These are phyloP conservation scores for Penicillium sp. DNA, from an alignment of 2,329 filamentous ascomycete species.

Conservation along the genomic window DNA sequence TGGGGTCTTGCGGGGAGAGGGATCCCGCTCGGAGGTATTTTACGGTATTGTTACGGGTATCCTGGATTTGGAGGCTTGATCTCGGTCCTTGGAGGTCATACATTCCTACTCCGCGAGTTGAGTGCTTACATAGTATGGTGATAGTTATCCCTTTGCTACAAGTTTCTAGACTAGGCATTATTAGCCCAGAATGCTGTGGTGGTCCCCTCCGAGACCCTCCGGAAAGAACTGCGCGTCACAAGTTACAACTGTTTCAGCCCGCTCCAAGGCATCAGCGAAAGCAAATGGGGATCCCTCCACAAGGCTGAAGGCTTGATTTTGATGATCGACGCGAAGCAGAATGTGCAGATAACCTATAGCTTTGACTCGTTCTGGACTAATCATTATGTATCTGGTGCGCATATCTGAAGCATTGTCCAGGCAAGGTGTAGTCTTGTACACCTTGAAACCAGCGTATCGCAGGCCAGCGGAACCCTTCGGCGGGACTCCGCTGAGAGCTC, in stretches of 20 bases:
- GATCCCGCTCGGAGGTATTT: conserved; percentile 11
- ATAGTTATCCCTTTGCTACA: not conserved
- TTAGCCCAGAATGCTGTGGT: not conserved
- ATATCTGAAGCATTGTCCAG: not conserved
- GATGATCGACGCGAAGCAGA: conserved; percentile 1
- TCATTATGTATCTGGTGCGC: not conserved
- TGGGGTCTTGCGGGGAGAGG: not conserved
- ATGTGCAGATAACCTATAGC: not conserved
- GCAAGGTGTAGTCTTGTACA: conserved; percentile 1
- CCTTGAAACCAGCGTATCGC: not conserved
- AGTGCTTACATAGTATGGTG: no score
- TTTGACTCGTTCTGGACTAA: not conserved
- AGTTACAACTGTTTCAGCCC: conserved; percentile 10
- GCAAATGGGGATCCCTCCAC: conserved; percentile 7
- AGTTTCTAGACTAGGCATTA: no score
- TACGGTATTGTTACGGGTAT: not conserved
- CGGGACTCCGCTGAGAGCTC: conserved; percentile 20
- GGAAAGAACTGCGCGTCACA: not conserved
- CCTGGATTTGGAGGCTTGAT: not conserved
- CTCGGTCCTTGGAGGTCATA: not conserved
- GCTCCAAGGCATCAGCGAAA: conserved; percentile 16
- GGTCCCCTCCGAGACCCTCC: conserved; percentile 2
- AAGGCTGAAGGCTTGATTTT: conserved; percentile 19
- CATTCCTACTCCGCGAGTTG: not conserved
- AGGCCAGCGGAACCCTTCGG: conserved; percentile 19